phyloP scores from a whole-genome alignment of 2,329 filamentous ascomycete species.

The Coniochaeta ligniaria region DNA sequence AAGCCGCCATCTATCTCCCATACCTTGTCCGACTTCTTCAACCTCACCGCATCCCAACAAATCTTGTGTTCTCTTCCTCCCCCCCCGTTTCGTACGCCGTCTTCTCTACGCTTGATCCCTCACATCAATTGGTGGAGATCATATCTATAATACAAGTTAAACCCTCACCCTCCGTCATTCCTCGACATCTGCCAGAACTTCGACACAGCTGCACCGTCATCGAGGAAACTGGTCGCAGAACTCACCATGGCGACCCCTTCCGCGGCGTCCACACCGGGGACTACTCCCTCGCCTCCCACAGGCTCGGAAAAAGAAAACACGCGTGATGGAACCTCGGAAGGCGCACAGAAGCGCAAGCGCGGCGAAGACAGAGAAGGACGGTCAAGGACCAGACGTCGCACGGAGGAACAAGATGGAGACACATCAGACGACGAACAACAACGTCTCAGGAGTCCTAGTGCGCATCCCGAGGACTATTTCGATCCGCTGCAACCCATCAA shows the following conservation, averaged over 20 bases:
- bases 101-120: no score
- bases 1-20: no score
- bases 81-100: no score
- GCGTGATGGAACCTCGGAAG: not conserved
- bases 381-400: not conserved
- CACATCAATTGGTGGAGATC: no score
- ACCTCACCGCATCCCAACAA: no score
- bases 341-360: not conserved
- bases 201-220: not conserved
- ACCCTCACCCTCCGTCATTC: no score
- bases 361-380: not conserved
- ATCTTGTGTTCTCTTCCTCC: no score
- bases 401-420: not conserved
- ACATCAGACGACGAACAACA: constrained; percentile 1
- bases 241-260: not conserved
- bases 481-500: constrained; percentile 77
- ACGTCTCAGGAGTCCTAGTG: constrained; percentile 18
- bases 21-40: no score
- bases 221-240: not conserved
- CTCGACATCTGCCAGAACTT: not conserved
- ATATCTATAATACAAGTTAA: no score
- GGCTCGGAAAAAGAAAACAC: constrained; percentile 1
- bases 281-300: not conserved
- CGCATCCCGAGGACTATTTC: constrained; percentile 43
- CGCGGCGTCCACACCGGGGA: not conserved